Conservation (phyloP, 1,139 yeast species). For the Yamadazyma dushanensis region DNA sequence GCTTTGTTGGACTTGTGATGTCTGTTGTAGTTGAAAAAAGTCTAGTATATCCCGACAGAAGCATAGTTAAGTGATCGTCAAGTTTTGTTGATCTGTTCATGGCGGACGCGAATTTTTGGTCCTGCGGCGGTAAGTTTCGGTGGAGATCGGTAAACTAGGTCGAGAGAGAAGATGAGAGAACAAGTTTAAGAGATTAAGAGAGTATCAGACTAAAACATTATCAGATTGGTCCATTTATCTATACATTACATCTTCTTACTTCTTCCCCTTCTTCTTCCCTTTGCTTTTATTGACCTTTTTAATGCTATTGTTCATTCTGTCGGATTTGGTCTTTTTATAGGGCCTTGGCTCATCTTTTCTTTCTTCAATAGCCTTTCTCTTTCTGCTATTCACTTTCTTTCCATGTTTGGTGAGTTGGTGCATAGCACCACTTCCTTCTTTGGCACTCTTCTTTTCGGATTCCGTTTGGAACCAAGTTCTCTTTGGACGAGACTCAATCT, state of each 20-base stretch:
- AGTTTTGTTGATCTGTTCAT: too few relatives aligned
- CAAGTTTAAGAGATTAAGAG: too few relatives aligned
- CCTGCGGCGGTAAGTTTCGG: too few relatives aligned
- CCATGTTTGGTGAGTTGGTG: constrained; percentile 49
- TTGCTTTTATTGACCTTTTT: constrained; percentile 20
- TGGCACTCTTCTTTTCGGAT: constrained; percentile 56
- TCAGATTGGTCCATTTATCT: too few relatives aligned
- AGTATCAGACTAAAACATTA: too few relatives aligned
- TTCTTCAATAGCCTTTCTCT: constrained; percentile 57
- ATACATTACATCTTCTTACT: background rate
- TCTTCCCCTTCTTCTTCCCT: constrained; percentile 12
- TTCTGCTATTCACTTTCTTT: constrained; percentile 51
- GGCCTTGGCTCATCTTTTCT: constrained; percentile 50
- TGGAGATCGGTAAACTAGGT: too few relatives aligned
- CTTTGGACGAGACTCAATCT: constrained; percentile 85
- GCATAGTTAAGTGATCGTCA: background rate
- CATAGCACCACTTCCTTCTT: constrained; percentile 38
- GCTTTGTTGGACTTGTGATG: constrained; percentile 38
- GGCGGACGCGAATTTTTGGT: too few relatives aligned
- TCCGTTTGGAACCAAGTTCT: constrained; percentile 96
- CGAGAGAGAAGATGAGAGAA: too few relatives aligned
- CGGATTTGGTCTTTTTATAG: constrained; percentile 71
- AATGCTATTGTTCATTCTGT: constrained; percentile 39
- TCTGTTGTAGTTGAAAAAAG: constrained; percentile 30
- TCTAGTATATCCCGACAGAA: constrained; percentile 25